These are phyloP conservation scores for Batkoa obscura DNA, from an alignment of 371 early-diverging fungal species.

Conservation along the genomic window DNA sequence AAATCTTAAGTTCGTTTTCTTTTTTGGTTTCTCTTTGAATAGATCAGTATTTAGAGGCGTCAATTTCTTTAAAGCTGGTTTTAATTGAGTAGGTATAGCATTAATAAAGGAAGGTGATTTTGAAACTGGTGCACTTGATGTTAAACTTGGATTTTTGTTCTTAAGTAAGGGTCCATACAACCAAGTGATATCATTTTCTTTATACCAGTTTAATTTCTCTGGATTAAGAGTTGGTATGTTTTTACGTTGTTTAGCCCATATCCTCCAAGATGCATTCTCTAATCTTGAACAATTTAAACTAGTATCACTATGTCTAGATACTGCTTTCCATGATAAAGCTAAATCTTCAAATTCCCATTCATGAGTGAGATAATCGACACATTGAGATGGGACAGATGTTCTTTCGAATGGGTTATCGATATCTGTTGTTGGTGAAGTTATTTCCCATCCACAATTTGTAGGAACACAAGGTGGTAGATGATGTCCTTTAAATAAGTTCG, in stretches of 20 bases:
- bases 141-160: constrained; percentile 12
- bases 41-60: no score
- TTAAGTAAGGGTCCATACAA: constrained; percentile 37
- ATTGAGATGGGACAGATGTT: no score
- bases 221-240: constrained; percentile 33
- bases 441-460: background rate
- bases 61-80: constrained; percentile 7
- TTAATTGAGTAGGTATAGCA: background rate
- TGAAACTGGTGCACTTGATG: background rate
- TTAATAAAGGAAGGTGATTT: background rate
- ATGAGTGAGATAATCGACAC: constrained; percentile 38
- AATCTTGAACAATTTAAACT: constrained; percentile 36
- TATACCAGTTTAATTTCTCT: constrained; percentile 34
- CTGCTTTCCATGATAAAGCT: constrained; percentile 24
- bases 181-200: constrained; percentile 43
- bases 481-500: no score
- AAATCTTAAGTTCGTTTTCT: no score
- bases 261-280: constrained; percentile 49
- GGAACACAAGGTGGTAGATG: no score
- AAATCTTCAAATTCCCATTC: constrained; percentile 36
- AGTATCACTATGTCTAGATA: constrained; percentile 28
- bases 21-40: no score
- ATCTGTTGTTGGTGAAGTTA: background rate
- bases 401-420: no score
- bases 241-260: constrained; percentile 37